Conservation (phyloP, 2,329 filamentous ascomycete species). For the Sporothrix curviconia region DNA sequence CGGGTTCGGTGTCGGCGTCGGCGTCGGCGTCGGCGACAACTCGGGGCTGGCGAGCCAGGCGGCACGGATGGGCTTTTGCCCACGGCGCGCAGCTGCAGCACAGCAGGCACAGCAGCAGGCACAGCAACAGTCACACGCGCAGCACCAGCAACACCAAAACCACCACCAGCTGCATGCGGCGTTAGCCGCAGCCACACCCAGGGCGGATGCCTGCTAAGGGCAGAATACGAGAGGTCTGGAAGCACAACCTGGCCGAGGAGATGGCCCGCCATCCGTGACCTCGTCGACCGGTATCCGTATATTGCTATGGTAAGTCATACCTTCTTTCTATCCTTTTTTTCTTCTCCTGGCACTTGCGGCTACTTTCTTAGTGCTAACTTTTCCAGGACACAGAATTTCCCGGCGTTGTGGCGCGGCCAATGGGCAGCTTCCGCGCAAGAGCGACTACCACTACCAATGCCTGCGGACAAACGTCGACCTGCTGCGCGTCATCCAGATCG, state of each 20-base stretch:
- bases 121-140: constrained; percentile 44
- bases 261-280: constrained; percentile 74
- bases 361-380: too few relatives aligned
- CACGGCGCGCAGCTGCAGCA: constrained; percentile 56
- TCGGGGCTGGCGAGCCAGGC: constrained; percentile 80
- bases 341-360: background rate
- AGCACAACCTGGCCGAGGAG: constrained; percentile 82
- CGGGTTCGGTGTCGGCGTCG: constrained; percentile 43
- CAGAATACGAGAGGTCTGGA: constrained; percentile 94
- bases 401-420: constrained; percentile 91
- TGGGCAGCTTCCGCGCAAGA: constrained; percentile 89
- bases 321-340: constrained; percentile 8
- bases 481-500: constrained; percentile 94
- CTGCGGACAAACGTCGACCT: constrained; percentile 95
- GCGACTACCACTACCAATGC: constrained; percentile 98
- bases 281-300: constrained; percentile 88
- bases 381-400: constrained; percentile 91
- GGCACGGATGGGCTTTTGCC: constrained; percentile 78
- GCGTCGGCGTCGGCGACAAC: constrained; percentile 54
- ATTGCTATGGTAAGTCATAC: constrained; percentile 79
- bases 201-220: constrained; percentile 57
- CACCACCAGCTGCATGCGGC: constrained; percentile 24
- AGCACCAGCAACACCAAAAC: constrained; percentile 57
- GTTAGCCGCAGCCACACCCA: constrained; percentile 45
- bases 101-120: constrained; percentile 33